A percentile compares a stretch with the other conserved stretches of the same genome.
Conservation (phyloP, 2,329 filamentous ascomycete genomes). For the Domatiomyces globalis region DNA sequence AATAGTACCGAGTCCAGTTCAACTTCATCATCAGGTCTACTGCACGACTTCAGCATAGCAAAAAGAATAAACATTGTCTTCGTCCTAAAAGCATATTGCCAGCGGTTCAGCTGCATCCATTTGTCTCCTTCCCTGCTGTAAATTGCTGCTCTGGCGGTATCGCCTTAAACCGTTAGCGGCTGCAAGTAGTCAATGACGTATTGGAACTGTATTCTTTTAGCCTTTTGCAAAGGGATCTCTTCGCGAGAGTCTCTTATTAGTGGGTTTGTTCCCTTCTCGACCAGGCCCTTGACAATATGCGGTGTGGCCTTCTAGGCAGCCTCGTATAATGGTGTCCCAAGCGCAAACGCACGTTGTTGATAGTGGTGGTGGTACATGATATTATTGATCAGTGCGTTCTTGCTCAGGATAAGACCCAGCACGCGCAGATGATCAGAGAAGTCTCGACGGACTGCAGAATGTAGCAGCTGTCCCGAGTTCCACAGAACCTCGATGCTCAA, state of each 20-base stretch:
- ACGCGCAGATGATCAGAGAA: no score
- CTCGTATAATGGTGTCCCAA: constrained; percentile 18
- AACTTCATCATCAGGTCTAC: no score
- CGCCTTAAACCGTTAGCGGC: neutral
- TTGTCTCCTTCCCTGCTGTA: no score
- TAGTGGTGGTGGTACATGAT: neutral
- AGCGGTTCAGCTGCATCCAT: no score
- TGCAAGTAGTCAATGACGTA: neutral
- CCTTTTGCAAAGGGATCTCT: neutral
- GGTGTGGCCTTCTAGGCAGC: constrained; percentile 14
- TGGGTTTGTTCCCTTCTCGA: neutral
- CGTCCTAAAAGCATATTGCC: no score
- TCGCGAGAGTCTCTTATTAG: neutral
- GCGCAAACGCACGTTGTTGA: neutral
- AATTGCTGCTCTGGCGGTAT: neutral
- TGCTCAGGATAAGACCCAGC: no score
- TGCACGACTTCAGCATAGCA: no score
- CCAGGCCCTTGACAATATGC: constrained; percentile 9
- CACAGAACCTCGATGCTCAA: constrained; percentile 6
- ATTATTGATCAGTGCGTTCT: no score
- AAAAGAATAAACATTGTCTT: no score
- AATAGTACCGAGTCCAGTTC: no score
- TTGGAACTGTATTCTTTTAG: neutral
- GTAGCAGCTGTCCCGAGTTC: constrained; percentile 3
- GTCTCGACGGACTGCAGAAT: constrained; percentile 1